phyloP scores from a whole-genome alignment of 805 yeast species.

The Myxozyma neglecta region DNA sequence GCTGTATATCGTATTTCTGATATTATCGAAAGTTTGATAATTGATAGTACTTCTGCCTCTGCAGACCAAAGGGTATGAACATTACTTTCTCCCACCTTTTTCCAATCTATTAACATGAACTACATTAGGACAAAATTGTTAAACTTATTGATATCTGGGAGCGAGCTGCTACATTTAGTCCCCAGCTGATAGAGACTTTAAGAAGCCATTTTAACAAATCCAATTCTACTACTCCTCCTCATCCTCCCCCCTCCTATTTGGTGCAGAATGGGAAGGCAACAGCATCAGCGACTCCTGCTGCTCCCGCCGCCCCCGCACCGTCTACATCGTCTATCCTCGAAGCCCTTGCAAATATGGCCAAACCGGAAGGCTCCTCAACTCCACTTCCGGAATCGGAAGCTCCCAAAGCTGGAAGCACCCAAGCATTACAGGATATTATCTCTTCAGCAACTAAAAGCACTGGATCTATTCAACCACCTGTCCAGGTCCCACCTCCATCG shows the following conservation, averaged over 20 bases:
- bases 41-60: conserved; percentile 58
- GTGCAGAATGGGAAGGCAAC: conserved; percentile 16
- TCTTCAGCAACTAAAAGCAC: neutral
- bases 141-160: conserved; percentile 93
- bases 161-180: conserved; percentile 72
- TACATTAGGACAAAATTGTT: conserved; percentile 59
- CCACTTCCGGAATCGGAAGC: conserved; percentile 37
- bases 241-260: conserved; percentile 52
- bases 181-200: conserved; percentile 54
- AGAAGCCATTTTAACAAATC: conserved; percentile 51
- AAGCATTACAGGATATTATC: neutral
- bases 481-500: conserved; percentile 11
- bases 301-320: conserved; percentile 37
- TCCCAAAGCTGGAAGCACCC: neutral
- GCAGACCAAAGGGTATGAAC: conserved; percentile 50
- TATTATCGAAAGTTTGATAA: conserved; percentile 61
- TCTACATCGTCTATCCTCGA: conserved; percentile 66
- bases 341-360: conserved; percentile 65
- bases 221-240: conserved; percentile 68
- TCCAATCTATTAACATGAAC: neutral
- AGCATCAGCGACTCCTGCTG: conserved; percentile 22
- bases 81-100: too few species aligned
- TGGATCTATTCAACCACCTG: neutral
- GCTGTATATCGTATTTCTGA: conserved; percentile 67
- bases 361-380: conserved; percentile 41